phyloP scores from a whole-genome alignment of 176 grass and related monocot genomes.

The Musa schizocarpa region DNA sequence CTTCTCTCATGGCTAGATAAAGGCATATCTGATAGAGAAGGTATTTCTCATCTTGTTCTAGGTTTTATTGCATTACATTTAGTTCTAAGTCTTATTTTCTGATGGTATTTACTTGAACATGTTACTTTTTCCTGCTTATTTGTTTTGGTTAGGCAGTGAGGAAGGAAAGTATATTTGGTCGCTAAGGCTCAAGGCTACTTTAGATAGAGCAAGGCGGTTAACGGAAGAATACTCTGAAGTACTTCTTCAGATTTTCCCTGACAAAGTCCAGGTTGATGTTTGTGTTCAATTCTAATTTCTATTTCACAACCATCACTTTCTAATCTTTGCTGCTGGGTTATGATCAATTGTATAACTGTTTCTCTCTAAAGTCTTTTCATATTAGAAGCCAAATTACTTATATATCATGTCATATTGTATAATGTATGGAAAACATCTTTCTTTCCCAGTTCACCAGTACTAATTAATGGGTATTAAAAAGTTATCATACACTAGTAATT shows the following conservation, averaged over 20 bases:
- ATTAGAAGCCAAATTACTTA: no score
- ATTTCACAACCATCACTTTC: no score
- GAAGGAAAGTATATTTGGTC: conserved; percentile 84
- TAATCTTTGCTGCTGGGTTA: background rate
- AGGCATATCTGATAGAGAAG: conserved; percentile 74
- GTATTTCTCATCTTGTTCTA: conserved; percentile 28
- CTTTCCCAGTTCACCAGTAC: no score
- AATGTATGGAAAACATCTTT: no score
- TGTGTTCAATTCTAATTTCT: background rate
- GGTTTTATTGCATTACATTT: background rate
- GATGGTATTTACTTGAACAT: background rate
- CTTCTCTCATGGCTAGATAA: conserved; percentile 72
- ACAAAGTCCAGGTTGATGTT: conserved; percentile 65
- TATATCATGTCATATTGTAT: no score
- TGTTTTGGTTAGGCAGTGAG: conserved; percentile 47
- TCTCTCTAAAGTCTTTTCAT: background rate
- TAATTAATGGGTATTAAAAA: no score
- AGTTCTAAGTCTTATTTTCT: background rate
- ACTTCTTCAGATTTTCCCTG: conserved; percentile 83
- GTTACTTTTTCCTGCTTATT: conserved; percentile 21
- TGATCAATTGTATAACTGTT: background rate
- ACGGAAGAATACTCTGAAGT: conserved; percentile 92
- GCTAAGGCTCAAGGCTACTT: conserved; percentile 80
- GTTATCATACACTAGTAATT: no score
- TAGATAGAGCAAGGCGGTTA: conserved; percentile 87